Percentiles rank a stretch among this genome's conserved stretches.
phyloP scores from a whole-genome alignment of 208 protist species.

The Crithidia expoeki region DNA sequence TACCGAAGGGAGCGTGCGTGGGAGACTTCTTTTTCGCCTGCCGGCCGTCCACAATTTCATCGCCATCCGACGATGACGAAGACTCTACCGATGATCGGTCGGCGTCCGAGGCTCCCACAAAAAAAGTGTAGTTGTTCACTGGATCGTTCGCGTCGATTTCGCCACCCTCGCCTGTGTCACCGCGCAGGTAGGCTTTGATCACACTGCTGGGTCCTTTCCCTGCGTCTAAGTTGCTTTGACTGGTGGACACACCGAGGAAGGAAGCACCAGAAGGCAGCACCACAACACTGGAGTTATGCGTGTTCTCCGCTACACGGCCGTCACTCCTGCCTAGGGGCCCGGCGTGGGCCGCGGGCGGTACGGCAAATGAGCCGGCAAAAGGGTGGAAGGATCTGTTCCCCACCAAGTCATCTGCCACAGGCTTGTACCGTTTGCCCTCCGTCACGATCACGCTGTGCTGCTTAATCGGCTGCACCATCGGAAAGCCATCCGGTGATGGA shows the following conservation, averaged over 20 bases:
- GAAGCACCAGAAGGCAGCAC: background rate
- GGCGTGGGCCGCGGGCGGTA: background rate
- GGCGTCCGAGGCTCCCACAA: constrained; percentile 23
- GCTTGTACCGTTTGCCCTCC: constrained; percentile 20
- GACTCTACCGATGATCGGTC: background rate
- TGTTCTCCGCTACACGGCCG: background rate
- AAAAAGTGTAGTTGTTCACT: constrained; percentile 42
- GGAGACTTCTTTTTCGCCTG: background rate
- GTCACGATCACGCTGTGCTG: constrained; percentile 40
- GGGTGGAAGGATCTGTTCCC: constrained; percentile 16
- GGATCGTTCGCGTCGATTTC: constrained; percentile 31
- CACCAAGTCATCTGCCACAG: constrained; percentile 28
- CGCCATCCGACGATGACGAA: background rate
- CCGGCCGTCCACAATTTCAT: background rate
- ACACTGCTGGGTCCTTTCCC: background rate
- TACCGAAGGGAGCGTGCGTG: constrained; percentile 8
- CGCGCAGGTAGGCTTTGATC: constrained; percentile 14
- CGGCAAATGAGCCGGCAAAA: background rate
- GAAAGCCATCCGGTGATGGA: constrained; percentile 4
- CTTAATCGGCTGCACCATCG: constrained; percentile 8
- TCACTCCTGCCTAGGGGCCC: background rate
- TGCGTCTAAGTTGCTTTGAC: background rate
- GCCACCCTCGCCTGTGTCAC: constrained; percentile 8
- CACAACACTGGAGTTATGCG: background rate
- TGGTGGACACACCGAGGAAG: background rate